Evolutionary conservation across 345 rosid species (phyloP), one percentile per base, ranked within the genome.

Genomic region (Boechera stricta): DNA sequence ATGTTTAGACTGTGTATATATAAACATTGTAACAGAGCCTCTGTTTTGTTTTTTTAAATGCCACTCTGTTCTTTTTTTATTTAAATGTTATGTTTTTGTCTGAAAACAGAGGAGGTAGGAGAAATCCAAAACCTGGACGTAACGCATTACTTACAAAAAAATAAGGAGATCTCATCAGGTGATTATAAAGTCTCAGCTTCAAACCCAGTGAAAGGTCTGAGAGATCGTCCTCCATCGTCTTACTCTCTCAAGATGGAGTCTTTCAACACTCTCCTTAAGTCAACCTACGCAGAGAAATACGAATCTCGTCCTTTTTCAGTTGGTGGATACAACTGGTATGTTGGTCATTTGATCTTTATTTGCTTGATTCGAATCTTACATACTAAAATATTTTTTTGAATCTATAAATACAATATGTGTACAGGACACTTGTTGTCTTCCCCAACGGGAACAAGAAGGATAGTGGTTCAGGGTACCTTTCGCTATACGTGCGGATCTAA

Each of bases 181-280:
- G 69, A 62, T 62, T 28, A 72, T 16, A 39, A 62, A 73, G 69
- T 16, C 24, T 38, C 69, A n/a, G 32, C 15, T 29, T 48, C 76
- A 36, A 61, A 21, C 24, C 3, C 4, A 5, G 18, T 63, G 7
- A 64, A 5, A 28, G 76, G 69, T 54, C 7, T 53, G 5, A 74
- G 57, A 65, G 57, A 55, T 29, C 64, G 11, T 65, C 71, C 12
- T 15, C 78, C 78, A 15, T 44, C 56, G 6, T 4, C 78, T 32
- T 74, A 74, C 64, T 44, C 65, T 64, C 6, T 74, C 1, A 74
- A 55, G 28, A 65, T 74, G 48, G 71, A 64, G 16, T 74, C 64
- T 55, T 65, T 64, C 57, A 74, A 52, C 29, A 55, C 47, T 0
- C 38, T 65, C 8, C 38, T 53, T 42, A 24, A 44, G 38, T 65